Evolutionary conservation across 2,329 filamentous ascomycete species (phyloP).

Genomic region (Sporothrix inflata): DNA sequence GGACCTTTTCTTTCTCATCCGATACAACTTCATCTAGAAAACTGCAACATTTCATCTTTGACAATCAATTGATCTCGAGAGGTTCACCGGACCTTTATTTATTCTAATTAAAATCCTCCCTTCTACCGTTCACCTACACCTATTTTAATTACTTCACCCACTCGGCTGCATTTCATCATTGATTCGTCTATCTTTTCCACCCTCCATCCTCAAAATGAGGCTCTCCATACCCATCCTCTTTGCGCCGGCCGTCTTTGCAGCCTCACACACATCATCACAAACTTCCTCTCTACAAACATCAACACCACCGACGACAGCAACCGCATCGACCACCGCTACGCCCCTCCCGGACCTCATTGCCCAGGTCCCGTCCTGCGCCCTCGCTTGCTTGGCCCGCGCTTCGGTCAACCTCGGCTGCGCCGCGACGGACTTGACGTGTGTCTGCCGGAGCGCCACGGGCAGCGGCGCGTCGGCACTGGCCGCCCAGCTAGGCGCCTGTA

Average conservation of each 20-base stretch:
- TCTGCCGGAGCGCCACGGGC: conserved; percentile 33
- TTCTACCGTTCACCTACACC: not conserved
- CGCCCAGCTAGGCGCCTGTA: conserved; percentile 32
- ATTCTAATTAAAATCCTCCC: not conserved
- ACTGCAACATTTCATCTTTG: not conserved
- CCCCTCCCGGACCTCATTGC: conserved; percentile 35
- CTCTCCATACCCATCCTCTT: not conserved
- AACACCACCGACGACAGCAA: not conserved
- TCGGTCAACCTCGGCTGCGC: conserved; percentile 34
- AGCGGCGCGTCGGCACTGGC: conserved; percentile 27
- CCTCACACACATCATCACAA: not conserved
- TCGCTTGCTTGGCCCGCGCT: conserved; percentile 35
- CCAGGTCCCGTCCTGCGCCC: conserved; percentile 37
- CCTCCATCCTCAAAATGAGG: not conserved
- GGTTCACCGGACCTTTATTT: not conserved
- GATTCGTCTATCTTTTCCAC: not conserved
- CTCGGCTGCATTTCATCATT: not conserved
- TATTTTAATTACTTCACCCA: not conserved
- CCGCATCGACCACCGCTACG: conserved; percentile 7
- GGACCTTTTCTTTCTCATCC: not conserved
- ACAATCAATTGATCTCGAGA: not conserved
- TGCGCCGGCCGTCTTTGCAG: not conserved
- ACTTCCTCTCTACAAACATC: not conserved
- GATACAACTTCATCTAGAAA: not conserved
- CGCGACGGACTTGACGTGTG: conserved; percentile 36